Conservation (phyloP, 257 asterid genomes). For the Handroanthus guayacan region DNA sequence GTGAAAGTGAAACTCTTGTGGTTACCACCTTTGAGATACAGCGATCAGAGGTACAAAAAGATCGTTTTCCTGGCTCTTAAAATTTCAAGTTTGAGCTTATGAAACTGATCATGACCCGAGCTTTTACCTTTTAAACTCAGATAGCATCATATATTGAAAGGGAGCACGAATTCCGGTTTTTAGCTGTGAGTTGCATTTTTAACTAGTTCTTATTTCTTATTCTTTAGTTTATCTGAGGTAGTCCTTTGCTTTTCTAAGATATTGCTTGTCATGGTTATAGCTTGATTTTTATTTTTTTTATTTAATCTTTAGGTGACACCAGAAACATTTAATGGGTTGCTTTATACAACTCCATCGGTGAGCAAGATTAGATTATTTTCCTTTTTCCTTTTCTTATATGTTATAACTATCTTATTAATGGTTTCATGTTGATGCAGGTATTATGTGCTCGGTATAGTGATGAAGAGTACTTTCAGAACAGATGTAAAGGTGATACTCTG, state of each 20-base stretch:
- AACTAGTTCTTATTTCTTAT: conserved; percentile 10
- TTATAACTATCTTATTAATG: conserved; percentile 9
- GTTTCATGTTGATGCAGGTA: conserved; percentile 55
- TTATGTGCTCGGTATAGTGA: conserved; percentile 84
- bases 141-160: conserved; percentile 90
- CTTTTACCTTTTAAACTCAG: conserved; percentile 54
- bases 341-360: conserved; percentile 77
- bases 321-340: conserved; percentile 83
- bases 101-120: conserved; percentile 33
- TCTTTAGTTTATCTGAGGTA: neutral
- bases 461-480: conserved; percentile 74
- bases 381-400: neutral
- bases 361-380: conserved; percentile 35
- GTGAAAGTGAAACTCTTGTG: conserved; percentile 76
- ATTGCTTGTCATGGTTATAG: conserved; percentile 23
- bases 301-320: conserved; percentile 79
- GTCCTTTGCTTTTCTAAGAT: neutral
- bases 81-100: conserved; percentile 20
- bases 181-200: conserved; percentile 70
- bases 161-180: conserved; percentile 95
- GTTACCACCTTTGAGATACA: conserved; percentile 85
- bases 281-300: conserved; percentile 20
- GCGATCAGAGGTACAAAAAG: conserved; percentile 77
- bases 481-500: conserved; percentile 76
- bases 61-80: conserved; percentile 21